Evolutionary conservation across 495 filamentous ascomycete genomes (phyloP), one percentile per base, ranked within the genome.

Genomic region (Neurospora hispaniola): DNA sequence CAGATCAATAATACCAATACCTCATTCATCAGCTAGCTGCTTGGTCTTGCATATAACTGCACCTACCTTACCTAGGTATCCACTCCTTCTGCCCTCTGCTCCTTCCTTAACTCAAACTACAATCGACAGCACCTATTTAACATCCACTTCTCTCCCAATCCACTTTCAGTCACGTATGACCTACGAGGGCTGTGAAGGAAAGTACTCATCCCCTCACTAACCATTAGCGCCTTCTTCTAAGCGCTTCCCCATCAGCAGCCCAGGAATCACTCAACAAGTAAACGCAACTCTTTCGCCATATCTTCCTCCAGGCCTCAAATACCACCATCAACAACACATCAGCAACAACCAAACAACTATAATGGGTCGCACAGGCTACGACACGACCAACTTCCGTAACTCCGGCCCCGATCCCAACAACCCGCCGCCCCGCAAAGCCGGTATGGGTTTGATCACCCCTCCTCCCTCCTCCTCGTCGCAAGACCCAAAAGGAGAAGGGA

Each of bases 291-390:
- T 27, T 66, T 27, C 54, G 35, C 14, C 14, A 5, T 18, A 16
- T 27, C 23, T 7, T 20, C 20, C 14, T 16, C 0, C 16, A 27
- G 0, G n/a, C n/a, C n/a, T 20, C 5, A n/a, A 12, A 23, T 4
- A 54, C 10, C 23, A 20, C 46, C n/a, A 54, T 54, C 46, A 23
- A 23, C 4, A 11, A 48, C 9, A 48, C 9, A 9, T 5, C n/a
- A 23, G 46, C 0, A 59, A 59, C 20, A 2, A 59, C 1, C 10
- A 20, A 72, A n/a, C 12, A 27, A 0, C 4, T 12, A 43, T 9
- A 1, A 74, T 77, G 74, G 44, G 59, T 18, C 75, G 75, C 8
- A 70, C 72, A 8, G 74, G 76, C 6, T 77, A 77, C 71, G 76
- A 77, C 11, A 77, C 69, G 6, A 71, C 73, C 42, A 62, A 62